Percentiles rank a stretch among this genome's conserved stretches.
phyloP scores from a whole-genome alignment of 2,329 filamentous ascomycete species.

The Cladophialophora psammophila region DNA sequence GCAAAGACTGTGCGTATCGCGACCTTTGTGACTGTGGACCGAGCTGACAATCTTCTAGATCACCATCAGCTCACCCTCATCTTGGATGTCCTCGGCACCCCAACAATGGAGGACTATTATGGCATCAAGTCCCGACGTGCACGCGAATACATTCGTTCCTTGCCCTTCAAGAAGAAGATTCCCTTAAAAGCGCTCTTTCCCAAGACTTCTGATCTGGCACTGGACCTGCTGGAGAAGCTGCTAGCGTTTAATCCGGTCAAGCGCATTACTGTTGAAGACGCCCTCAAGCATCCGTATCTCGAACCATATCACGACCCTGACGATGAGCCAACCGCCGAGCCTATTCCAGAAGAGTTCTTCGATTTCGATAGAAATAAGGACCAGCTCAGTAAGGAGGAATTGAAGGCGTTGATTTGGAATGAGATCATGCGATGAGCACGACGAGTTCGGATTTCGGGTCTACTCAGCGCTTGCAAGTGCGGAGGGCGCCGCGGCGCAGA shows the following conservation, averaged over 20 bases:
- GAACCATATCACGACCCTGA: constrained; percentile 99
- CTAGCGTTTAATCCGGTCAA: constrained; percentile 98
- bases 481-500: not conserved
- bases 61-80: constrained; percentile 98
- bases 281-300: constrained; percentile 94
- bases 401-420: constrained; percentile 95
- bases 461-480: not conserved
- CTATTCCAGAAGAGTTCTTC: constrained; percentile 98
- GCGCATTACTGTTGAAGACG: constrained; percentile 97
- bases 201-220: constrained; percentile 95
- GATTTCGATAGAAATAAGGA: constrained; percentile 99
- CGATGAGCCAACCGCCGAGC: constrained; percentile 94
- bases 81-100: constrained; percentile 94
- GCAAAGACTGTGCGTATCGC: constrained; percentile 85
- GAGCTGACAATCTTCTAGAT: constrained; percentile 61
- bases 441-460: not conserved
- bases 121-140: constrained; percentile 98
- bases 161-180: constrained; percentile 99
- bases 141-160: constrained; percentile 95
- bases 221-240: constrained; percentile 93
- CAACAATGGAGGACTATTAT: constrained; percentile 99
- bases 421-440: constrained; percentile 78
- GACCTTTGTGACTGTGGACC: constrained; percentile 7
- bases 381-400: constrained; percentile 94
- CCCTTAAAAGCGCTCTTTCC: constrained; percentile 97